Percentiles rank a stretch among this genome's conserved stretches.
These are phyloP conservation scores for Saprolegnia parasitica DNA, from an alignment of 352 stramenopile species.

Conservation along the genomic window DNA sequence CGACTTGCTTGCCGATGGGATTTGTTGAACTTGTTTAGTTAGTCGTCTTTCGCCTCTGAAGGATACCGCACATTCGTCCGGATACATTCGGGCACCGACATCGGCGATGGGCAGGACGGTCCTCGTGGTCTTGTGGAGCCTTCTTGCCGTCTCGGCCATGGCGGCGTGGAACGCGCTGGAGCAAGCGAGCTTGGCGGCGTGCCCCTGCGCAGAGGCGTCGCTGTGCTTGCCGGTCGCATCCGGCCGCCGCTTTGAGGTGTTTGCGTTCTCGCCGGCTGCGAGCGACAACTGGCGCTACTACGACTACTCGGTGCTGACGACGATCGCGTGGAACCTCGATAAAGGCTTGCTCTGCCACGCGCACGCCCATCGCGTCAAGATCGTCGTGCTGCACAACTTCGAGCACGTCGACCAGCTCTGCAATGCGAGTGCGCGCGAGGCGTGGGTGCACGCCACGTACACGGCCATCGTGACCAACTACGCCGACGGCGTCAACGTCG, in stretches of 20 bases:
- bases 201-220: conserved; percentile 41
- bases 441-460: conserved; percentile 64
- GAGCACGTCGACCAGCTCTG: conserved; percentile 59
- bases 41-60: no score
- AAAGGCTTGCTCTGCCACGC: conserved; percentile 76
- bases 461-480: conserved; percentile 57
- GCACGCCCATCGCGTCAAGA: conserved; percentile 66
- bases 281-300: conserved; percentile 70
- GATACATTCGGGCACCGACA: no score
- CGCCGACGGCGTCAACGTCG: conserved; percentile 78
- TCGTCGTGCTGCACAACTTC: conserved; percentile 82
- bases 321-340: conserved; percentile 78
- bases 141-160: no score
- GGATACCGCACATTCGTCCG: no score
- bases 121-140: neutral
- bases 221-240: conserved; percentile 55
- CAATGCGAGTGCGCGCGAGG: conserved; percentile 38
- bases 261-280: conserved; percentile 64
- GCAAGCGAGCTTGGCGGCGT: conserved; percentile 28
- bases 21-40: no score
- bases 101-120: conserved; percentile 9
- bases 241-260: conserved; percentile 43
- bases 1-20: no score
- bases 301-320: conserved; percentile 73
- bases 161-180: conserved; percentile 9